Percentiles rank a stretch among this genome's conserved stretches.
Conservation (phyloP, 2,329 filamentous ascomycete species). For the Colletotrichum camelliae region DNA sequence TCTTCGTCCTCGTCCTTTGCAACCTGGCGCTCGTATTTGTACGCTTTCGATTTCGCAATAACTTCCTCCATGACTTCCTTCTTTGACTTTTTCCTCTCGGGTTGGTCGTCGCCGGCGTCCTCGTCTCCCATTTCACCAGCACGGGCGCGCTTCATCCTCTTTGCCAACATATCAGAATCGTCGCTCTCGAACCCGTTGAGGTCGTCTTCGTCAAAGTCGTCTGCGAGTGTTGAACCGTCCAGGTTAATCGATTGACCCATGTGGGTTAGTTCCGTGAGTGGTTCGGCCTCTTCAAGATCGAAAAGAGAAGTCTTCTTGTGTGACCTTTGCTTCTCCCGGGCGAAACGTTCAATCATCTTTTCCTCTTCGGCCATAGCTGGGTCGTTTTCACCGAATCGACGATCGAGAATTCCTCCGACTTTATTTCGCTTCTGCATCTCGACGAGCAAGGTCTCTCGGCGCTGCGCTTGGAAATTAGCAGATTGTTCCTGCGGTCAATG, state of each 20-base stretch:
- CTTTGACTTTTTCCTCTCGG: constrained; percentile 90
- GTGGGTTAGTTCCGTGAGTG: constrained; percentile 77
- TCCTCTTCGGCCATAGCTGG: constrained; percentile 93
- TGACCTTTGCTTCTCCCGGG: constrained; percentile 80
- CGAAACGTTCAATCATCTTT: constrained; percentile 88
- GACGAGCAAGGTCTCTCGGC: constrained; percentile 82
- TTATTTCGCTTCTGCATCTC: constrained; percentile 92
- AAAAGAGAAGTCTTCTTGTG: constrained; percentile 83
- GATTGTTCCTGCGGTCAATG: constrained; percentile 16
- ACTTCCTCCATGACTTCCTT: constrained; percentile 98
- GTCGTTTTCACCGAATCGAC: constrained; percentile 95
- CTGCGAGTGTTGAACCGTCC: constrained; percentile 47
- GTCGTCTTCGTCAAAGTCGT: constrained; percentile 84
- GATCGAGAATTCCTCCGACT: constrained; percentile 89
- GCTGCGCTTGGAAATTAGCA: constrained; percentile 44
- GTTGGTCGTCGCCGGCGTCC: constrained; percentile 58
- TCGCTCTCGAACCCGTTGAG: constrained; percentile 66
- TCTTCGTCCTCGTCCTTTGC: constrained; percentile 94
- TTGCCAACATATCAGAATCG: constrained; percentile 57
- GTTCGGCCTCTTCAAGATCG: constrained; percentile 83
- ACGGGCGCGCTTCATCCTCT: constrained; percentile 63
- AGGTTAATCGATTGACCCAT: constrained; percentile 77
- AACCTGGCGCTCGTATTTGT: constrained; percentile 93
- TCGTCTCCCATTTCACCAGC: constrained; percentile 44
- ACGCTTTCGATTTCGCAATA: constrained; percentile 93